Evolutionary conservation across 2,329 filamentous ascomycete species (phyloP).

Genomic region (Ophiosphaerella korrae): DNA sequence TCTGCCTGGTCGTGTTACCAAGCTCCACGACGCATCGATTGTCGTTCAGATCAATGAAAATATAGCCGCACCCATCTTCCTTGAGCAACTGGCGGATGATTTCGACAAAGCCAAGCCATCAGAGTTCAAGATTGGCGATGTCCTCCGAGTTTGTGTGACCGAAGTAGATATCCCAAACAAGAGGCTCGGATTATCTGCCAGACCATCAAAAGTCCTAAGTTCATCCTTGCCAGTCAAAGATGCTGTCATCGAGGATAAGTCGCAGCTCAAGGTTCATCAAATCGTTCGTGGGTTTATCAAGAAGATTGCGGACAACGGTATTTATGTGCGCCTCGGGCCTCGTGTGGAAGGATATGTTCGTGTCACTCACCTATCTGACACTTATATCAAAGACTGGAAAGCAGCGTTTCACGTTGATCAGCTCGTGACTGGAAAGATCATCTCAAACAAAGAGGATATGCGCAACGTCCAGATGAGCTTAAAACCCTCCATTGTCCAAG

Average conservation of each 20-base stretch:
- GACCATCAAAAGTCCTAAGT: constrained; percentile 87
- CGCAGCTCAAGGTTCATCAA: constrained; percentile 77
- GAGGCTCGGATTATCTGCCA: constrained; percentile 77
- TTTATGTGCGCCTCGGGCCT: constrained; percentile 84
- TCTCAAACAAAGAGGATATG: constrained; percentile 69
- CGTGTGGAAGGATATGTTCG: constrained; percentile 82
- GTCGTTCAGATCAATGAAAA: constrained; percentile 83
- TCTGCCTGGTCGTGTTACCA: constrained; percentile 81
- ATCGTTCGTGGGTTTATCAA: constrained; percentile 90
- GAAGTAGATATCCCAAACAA: constrained; percentile 84
- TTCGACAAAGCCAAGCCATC: constrained; percentile 79
- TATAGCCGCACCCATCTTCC: constrained; percentile 77
- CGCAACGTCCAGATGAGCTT: constrained; percentile 83
- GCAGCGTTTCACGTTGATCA: constrained; percentile 85
- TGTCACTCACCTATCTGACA: constrained; percentile 86
- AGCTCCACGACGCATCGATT: constrained; percentile 80
- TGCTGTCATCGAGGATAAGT: constrained; percentile 71
- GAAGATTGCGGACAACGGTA: constrained; percentile 83
- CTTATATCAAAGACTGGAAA: constrained; percentile 95
- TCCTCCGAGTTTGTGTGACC: constrained; percentile 84
- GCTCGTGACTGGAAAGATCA: constrained; percentile 85
- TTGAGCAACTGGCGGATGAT: constrained; percentile 85
- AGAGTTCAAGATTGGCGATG: constrained; percentile 79
- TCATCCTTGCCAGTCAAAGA: constrained; percentile 82
- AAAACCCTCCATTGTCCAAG: constrained; percentile 82